Conservation (phyloP, 345 rosid genomes). For the Acer negundo region DNA sequence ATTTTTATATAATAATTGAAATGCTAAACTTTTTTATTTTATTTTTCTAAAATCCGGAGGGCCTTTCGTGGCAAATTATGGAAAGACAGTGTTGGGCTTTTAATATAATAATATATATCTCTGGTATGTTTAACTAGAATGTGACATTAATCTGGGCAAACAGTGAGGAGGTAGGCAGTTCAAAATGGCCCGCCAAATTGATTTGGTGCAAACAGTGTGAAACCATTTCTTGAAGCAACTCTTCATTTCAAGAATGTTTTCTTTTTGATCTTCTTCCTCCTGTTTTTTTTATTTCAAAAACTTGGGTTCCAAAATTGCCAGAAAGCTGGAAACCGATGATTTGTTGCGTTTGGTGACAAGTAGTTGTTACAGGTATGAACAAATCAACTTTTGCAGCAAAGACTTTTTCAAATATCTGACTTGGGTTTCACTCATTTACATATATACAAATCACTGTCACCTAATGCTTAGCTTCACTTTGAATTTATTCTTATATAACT, state of each 20-base stretch:
- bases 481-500: conserved; percentile 34
- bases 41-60: no score
- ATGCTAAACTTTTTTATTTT: no score
- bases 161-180: not conserved
- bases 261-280: not conserved
- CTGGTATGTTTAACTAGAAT: no score
- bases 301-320: conserved; percentile 5
- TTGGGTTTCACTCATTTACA: conserved; percentile 56
- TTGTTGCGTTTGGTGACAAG: conserved; percentile 56
- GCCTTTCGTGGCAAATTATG: no score
- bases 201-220: not conserved
- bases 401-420: conserved; percentile 38
- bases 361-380: conserved; percentile 39
- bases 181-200: conserved; percentile 6
- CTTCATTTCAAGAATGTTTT: conserved; percentile 9
- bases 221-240: not conserved
- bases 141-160: not conserved
- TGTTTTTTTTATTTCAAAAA: not conserved
- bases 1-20: no score
- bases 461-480: conserved; percentile 55
- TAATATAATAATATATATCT: not conserved
- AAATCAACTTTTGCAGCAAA: conserved; percentile 33
- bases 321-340: conserved; percentile 36
- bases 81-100: not conserved
- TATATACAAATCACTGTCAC: conserved; percentile 33